Percentiles rank a stretch among this genome's conserved stretches.
These are phyloP conservation scores for Sesbania bispinosa DNA, from an alignment of 306 rosid genomes.

Conservation along the genomic window DNA sequence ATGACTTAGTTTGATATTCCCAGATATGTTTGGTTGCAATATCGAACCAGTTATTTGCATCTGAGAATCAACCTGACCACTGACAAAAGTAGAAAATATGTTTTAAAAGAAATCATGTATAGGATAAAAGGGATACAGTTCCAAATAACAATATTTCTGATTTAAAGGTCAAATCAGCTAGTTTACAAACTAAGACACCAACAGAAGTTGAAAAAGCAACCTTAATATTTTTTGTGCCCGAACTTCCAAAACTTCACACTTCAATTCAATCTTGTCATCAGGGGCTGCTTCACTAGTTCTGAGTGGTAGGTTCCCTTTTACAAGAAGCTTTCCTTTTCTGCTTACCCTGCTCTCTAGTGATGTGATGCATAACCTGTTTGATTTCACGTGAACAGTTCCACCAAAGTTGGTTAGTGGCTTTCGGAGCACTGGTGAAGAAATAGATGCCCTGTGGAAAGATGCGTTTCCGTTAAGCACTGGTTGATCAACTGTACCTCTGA, in stretches of 20 bases:
- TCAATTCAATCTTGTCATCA: conserved; percentile 80
- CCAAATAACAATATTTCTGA: neutral
- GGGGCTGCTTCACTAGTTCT: conserved; percentile 85
- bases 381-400: conserved; percentile 84
- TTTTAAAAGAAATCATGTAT: conserved; percentile 9
- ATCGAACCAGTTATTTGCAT: conserved; percentile 93
- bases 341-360: conserved; percentile 88
- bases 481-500: conserved; percentile 88
- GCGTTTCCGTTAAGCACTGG: conserved; percentile 88
- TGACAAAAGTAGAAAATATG: conserved; percentile 33
- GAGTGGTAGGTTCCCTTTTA: conserved; percentile 93
- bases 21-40: conserved; percentile 85
- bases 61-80: conserved; percentile 96
- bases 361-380: conserved; percentile 85
- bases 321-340: conserved; percentile 82
- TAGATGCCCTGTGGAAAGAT: conserved; percentile 87
- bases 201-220: conserved; percentile 37
- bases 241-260: conserved; percentile 89
- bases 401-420: conserved; percentile 87
- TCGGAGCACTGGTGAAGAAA: conserved; percentile 85
- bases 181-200: conserved; percentile 15
- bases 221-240: conserved; percentile 79
- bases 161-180: neutral
- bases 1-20: conserved; percentile 78
- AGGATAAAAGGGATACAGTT: neutral